Evolutionary conservation across 495 filamentous ascomycete species (phyloP).

Genomic region (Letharia lupina): DNA sequence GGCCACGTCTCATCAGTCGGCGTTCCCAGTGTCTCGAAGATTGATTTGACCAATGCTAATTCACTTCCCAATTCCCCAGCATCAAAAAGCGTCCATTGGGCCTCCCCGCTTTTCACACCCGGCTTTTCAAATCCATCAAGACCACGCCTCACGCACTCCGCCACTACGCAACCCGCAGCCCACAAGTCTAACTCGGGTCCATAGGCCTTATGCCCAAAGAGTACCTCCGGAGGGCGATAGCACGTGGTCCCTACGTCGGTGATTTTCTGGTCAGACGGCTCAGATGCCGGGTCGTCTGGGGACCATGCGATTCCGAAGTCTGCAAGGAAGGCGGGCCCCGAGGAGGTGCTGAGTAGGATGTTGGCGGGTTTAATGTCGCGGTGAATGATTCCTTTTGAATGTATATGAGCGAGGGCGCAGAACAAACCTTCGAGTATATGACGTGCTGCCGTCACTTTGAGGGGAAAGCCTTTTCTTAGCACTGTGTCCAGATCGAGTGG

Average conservation of each 20-base stretch:
- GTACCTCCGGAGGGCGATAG: conserved; percentile 81
- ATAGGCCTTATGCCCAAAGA: conserved; percentile 78
- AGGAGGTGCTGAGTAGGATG: conserved; percentile 58
- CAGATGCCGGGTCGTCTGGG: conserved; percentile 48
- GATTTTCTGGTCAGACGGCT: conserved; percentile 63
- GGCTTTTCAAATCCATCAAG: conserved; percentile 32
- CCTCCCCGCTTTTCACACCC: conserved; percentile 27
- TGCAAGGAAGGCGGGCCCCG: conserved; percentile 66
- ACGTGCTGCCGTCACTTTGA: conserved; percentile 24
- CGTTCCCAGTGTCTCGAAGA: conserved; percentile 83
- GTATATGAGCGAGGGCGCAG: conserved; percentile 60
- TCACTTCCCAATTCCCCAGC: conserved; percentile 85
- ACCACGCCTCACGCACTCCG: conserved; percentile 42
- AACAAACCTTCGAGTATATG: conserved; percentile 59
- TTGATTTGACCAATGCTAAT: conserved; percentile 77
- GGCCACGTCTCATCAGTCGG: conserved; percentile 74
- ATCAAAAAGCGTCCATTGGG: conserved; percentile 60
- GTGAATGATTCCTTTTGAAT: conserved; percentile 71
- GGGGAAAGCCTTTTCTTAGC: conserved; percentile 37
- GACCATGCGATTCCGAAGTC: conserved; percentile 93
- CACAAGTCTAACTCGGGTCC: conserved; percentile 70
- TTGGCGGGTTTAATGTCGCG: conserved; percentile 92
- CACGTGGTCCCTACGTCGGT: conserved; percentile 88
- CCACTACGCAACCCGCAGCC: conserved; percentile 78
- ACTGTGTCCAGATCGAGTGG: conserved; percentile 59